phyloP scores from a whole-genome alignment of 768 basidiomycete genomes.

The Xanthoconium purpureum region DNA sequence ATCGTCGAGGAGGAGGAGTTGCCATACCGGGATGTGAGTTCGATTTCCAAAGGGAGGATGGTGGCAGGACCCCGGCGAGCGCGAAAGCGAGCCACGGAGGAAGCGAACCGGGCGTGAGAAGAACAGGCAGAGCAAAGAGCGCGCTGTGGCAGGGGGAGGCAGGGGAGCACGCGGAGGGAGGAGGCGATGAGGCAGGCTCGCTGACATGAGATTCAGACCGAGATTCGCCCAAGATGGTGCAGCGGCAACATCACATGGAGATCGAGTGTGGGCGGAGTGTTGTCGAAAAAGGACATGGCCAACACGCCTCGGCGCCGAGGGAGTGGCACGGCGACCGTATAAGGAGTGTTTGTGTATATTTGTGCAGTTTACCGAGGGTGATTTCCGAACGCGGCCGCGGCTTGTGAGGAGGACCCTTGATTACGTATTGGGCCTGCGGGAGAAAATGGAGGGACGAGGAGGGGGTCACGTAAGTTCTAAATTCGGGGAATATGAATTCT shows the following conservation, averaged over 20 bases:
- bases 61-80: constrained; percentile 29
- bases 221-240: constrained; percentile 34
- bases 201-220: constrained; percentile 30
- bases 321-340: constrained; percentile 26
- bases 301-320: constrained; percentile 43
- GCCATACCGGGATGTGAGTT: constrained; percentile 18
- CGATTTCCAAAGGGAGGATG: constrained; percentile 20
- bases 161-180: constrained; percentile 12
- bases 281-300: constrained; percentile 28
- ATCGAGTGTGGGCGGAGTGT: constrained; percentile 32
- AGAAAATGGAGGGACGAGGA: constrained; percentile 25
- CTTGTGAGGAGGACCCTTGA: constrained; percentile 32
- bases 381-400: constrained; percentile 40
- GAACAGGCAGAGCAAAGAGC: constrained; percentile 23
- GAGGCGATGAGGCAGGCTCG: constrained; percentile 20
- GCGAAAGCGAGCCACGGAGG: constrained; percentile 28
- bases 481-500: constrained; percentile 39
- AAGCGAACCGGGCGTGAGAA: constrained; percentile 23
- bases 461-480: constrained; percentile 34
- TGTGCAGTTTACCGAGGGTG: constrained; percentile 35
- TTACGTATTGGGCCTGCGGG: constrained; percentile 30
- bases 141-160: constrained; percentile 22
- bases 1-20: constrained; percentile 25
- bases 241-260: constrained; percentile 38
- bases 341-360: constrained; percentile 22